A percentile compares a stretch with the other conserved stretches of the same genome.
These are phyloP conservation scores for Suillus spraguei DNA, from an alignment of 768 basidiomycete species.

Conservation along the genomic window DNA sequence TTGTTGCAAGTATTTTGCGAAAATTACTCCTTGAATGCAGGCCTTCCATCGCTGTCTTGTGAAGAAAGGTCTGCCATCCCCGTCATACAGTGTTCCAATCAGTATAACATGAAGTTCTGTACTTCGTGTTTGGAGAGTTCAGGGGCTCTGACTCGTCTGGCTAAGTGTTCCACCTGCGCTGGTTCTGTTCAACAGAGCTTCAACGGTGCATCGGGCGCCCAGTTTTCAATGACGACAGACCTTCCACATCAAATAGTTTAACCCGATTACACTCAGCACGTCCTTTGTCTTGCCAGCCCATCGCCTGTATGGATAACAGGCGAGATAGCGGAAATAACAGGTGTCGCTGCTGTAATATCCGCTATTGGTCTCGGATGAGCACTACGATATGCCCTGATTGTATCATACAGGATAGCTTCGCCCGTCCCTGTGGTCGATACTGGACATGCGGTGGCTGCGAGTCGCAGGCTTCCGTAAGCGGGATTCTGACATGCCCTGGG, in stretches of 20 bases:
- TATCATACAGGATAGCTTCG: conserved; percentile 5
- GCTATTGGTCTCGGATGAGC: conserved; percentile 5
- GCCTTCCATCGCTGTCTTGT: not conserved
- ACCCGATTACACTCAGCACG: conserved; percentile 7
- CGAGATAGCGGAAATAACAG: not conserved
- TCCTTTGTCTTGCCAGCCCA: not conserved
- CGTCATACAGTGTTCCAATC: not conserved
- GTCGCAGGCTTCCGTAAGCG: not conserved
- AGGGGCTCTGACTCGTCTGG: not conserved
- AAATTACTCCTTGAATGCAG: not conserved
- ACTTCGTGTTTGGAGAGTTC: not conserved
- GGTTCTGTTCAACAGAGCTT: conserved; percentile 5
- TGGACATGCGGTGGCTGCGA: conserved; percentile 12
- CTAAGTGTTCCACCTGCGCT: not conserved
- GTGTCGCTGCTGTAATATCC: not conserved
- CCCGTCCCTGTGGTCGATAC: conserved; percentile 4
- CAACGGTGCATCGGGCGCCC: conserved; percentile 7
- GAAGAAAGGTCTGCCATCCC: conserved; percentile 2
- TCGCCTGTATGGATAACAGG: not conserved
- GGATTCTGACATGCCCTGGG: conserved; percentile 6
- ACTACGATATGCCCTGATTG: conserved; percentile 7
- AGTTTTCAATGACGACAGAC: not conserved
- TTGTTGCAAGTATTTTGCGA: not conserved
- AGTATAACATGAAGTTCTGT: not conserved
- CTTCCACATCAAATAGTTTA: not conserved